Conservation (phyloP, 2,329 filamentous ascomycete genomes). For the Sporothrix pallida region DNA sequence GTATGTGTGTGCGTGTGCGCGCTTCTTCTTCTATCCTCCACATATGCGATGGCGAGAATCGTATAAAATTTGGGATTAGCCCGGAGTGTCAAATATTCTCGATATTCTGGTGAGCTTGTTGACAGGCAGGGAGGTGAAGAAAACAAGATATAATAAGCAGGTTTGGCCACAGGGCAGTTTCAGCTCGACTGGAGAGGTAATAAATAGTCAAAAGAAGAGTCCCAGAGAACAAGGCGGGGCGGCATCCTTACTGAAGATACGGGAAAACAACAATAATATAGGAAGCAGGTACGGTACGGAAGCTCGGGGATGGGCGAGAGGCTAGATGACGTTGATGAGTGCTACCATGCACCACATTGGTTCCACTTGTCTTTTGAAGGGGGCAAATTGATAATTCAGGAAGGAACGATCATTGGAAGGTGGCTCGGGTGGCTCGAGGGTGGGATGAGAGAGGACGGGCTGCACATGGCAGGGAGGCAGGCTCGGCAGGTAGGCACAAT, state of each 20-base stretch:
- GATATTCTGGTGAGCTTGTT: neutral
- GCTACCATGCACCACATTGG: constrained; percentile 14
- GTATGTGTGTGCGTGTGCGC: neutral
- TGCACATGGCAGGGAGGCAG: no score
- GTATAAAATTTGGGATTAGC: neutral
- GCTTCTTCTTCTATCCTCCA: no score
- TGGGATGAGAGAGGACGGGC: neutral
- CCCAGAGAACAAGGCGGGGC: neutral
- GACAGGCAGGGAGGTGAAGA: neutral
- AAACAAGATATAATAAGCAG: neutral
- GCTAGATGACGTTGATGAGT: constrained; percentile 30
- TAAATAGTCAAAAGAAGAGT: neutral
- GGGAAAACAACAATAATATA: neutral
- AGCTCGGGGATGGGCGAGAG: neutral
- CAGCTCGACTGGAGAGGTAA: neutral
- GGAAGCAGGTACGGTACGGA: neutral
- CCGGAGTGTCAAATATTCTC: neutral
- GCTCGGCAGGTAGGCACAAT: neutral
- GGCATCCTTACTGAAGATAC: neutral
- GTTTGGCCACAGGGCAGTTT: neutral
- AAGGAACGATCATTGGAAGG: neutral
- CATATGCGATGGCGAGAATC: neutral
- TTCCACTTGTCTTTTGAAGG: neutral
- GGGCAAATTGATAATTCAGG: neutral
- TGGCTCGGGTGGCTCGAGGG: neutral